phyloP scores from a whole-genome alignment of 371 early-diverging fungal genomes.

The Encephalitozoon cuniculi region DNA sequence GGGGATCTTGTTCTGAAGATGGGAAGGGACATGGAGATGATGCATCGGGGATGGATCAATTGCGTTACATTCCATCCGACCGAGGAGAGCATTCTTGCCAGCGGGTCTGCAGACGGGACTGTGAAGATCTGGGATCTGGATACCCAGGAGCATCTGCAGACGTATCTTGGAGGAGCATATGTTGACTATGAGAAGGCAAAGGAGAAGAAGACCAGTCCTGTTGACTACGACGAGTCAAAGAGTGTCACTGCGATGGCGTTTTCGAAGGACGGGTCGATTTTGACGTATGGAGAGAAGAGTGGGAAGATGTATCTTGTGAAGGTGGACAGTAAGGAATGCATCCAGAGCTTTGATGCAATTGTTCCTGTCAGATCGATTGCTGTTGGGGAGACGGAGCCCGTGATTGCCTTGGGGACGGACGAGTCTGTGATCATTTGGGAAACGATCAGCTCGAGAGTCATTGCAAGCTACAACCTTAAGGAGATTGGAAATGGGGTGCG shows the following conservation, averaged over 20 bases:
- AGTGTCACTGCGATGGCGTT: slow-evolving; percentile 51
- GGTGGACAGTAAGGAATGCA: slow-evolving; percentile 34
- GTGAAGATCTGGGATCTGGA: slow-evolving; percentile 58
- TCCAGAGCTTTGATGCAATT: slow-evolving; percentile 34
- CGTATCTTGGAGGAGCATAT: slow-evolving; percentile 63
- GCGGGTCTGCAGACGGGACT: slow-evolving; percentile 54
- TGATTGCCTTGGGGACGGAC: slow-evolving; percentile 56
- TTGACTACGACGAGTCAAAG: slow-evolving; percentile 5
- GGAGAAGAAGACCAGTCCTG: slow-evolving; percentile 10
- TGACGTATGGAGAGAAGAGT: slow-evolving; percentile 58
- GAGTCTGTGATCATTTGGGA: slow-evolving; percentile 56
- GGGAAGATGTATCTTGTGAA: slow-evolving; percentile 52
- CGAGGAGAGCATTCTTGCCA: slow-evolving; percentile 38
- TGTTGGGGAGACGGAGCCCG: slow-evolving; percentile 50
- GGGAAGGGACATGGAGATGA: slow-evolving; percentile 24
- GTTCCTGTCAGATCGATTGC: slow-evolving; percentile 51
- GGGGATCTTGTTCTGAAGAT: slow-evolving; percentile 43
- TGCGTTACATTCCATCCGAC: slow-evolving; percentile 49
- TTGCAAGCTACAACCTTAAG: slow-evolving; percentile 34
- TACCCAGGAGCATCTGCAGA: slow-evolving; percentile 54
- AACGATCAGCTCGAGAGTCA: slow-evolving; percentile 42
- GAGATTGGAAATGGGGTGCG: slow-evolving; percentile 40
- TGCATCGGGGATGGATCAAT: slow-evolving; percentile 49
- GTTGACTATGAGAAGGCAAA: slow-evolving; percentile 19
- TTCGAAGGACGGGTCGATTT: slow-evolving; percentile 55